These are phyloP conservation scores for Setaria viridis DNA, from an alignment of 202 grass and related monocot species.

Conservation along the genomic window DNA sequence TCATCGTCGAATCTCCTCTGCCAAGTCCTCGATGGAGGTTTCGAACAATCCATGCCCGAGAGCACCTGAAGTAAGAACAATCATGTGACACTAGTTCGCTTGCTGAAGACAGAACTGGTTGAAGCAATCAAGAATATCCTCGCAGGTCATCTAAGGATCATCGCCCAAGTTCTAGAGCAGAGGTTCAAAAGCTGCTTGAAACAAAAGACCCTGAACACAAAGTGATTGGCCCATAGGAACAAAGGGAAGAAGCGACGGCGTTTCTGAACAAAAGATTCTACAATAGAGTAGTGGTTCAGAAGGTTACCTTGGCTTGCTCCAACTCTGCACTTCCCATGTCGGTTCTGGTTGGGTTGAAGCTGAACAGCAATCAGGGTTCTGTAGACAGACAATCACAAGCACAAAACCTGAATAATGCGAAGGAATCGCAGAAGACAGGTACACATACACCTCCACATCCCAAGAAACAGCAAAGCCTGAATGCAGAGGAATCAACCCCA, in stretches of 20 bases:
- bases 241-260: neutral
- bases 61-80: conserved; percentile 10
- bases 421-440: neutral
- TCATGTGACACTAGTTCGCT: conserved; percentile 10
- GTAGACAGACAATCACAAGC: neutral
- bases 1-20: conserved; percentile 58
- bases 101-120: neutral
- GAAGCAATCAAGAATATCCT: neutral
- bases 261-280: neutral
- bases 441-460: neutral
- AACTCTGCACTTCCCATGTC: conserved; percentile 38
- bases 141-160: neutral
- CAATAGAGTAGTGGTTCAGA: neutral
- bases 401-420: conserved; percentile 9
- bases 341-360: neutral
- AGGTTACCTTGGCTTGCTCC: conserved; percentile 39
- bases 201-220: neutral
- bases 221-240: neutral
- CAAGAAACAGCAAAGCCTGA: neutral
- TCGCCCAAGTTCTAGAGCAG: neutral
- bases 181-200: neutral
- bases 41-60: conserved; percentile 8
- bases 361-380: neutral
- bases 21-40: conserved; percentile 49
- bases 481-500: neutral